Percentiles rank a stretch among this genome's conserved stretches.
phyloP scores from a whole-genome alignment of 2,329 filamentous ascomycete genomes.

The Raffaelea albimanens region DNA sequence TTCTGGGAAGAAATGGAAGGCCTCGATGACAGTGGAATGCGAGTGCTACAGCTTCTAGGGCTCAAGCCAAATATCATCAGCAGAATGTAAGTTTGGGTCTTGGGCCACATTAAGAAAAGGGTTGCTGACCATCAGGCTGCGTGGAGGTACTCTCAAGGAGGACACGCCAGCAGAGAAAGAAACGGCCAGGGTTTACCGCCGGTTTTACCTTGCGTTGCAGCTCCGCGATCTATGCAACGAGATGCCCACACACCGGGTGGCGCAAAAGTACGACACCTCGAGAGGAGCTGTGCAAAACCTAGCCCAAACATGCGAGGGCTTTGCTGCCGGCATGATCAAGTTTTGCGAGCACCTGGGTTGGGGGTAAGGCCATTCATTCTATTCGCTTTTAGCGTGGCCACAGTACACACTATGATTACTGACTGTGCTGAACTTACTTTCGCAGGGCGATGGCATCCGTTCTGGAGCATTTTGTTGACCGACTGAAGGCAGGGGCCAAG shows the following conservation, averaged over 20 bases:
- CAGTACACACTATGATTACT: background rate
- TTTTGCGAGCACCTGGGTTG: slow-evolving; percentile 72
- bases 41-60: slow-evolving; percentile 59
- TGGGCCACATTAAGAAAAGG: background rate
- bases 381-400: background rate
- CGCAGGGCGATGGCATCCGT: slow-evolving; percentile 57
- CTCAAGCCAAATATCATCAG: slow-evolving; percentile 59
- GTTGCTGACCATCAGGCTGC: slow-evolving; percentile 39
- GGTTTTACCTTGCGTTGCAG: slow-evolving; percentile 68
- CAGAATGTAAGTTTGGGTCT: slow-evolving; percentile 44
- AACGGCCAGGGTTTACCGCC: slow-evolving; percentile 53
- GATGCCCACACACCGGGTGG: slow-evolving; percentile 58
- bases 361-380: slow-evolving; percentile 33
- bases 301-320: slow-evolving; percentile 67
- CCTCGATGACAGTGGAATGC: slow-evolving; percentile 61
- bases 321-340: slow-evolving; percentile 69
- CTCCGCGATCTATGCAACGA: slow-evolving; percentile 74
- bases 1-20: slow-evolving; percentile 62
- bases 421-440: too few species aligned
- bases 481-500: slow-evolving; percentile 61
- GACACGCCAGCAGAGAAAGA: slow-evolving; percentile 51
- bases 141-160: slow-evolving; percentile 56
- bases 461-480: slow-evolving; percentile 66
- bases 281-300: slow-evolving; percentile 63
- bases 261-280: slow-evolving; percentile 60